These are phyloP conservation scores for Aspergillus cavernicola DNA, from an alignment of 495 filamentous ascomycete genomes.

Conservation along the genomic window DNA sequence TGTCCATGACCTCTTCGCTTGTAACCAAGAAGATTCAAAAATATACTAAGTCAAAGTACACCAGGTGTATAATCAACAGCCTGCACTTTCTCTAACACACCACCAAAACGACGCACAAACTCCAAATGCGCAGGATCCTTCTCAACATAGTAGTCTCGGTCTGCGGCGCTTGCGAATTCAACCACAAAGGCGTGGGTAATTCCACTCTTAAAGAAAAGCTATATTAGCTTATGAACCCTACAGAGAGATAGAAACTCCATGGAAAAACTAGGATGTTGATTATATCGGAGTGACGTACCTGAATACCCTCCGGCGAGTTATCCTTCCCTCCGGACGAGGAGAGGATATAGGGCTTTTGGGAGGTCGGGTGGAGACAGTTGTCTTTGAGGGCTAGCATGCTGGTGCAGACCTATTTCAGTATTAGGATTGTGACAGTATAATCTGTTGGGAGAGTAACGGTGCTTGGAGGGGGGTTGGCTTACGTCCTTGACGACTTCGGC, in stretches of 20 bases:
- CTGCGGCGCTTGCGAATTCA: constrained; percentile 33
- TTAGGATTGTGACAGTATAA: no score
- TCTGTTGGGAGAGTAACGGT: background rate
- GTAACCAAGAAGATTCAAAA: no score
- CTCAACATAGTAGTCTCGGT: constrained; percentile 42
- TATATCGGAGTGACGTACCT: constrained; percentile 43
- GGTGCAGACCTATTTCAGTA: constrained; percentile 26
- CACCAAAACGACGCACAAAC: constrained; percentile 31
- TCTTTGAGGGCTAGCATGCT: constrained; percentile 38
- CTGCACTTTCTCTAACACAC: constrained; percentile 37
- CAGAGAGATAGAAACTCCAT: no score
- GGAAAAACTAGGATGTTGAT: background rate
- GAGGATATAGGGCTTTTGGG: constrained; percentile 47
- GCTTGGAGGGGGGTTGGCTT: constrained; percentile 4
- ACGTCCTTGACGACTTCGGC: constrained; percentile 48
- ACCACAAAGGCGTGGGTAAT: constrained; percentile 46
- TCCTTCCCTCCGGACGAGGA: constrained; percentile 57
- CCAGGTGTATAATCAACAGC: constrained; percentile 39
- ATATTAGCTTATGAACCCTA: no score
- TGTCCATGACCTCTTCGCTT: no score
- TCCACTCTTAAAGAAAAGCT: constrained; percentile 17
- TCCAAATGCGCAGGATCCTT: constrained; percentile 37
- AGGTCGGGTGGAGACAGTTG: constrained; percentile 41
- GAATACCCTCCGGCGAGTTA: constrained; percentile 60
- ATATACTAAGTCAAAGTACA: constrained; percentile 5